These are phyloP conservation scores for Leccinum brunneo-olivaceum DNA, from an alignment of 1,284 basidiomycete species.

Conservation along the genomic window DNA sequence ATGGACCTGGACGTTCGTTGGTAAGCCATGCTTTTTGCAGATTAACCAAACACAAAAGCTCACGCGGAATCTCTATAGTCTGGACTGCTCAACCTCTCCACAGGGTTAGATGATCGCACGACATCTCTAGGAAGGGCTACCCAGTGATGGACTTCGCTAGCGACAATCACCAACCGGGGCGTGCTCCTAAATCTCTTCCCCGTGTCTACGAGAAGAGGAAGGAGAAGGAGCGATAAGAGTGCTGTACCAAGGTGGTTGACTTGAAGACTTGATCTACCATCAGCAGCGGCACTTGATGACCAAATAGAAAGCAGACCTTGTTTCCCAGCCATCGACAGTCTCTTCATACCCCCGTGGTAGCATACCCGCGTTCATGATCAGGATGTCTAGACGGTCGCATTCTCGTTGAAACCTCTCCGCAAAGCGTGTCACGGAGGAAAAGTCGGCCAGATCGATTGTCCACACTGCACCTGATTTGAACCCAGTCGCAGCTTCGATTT, in stretches of 20 bases:
- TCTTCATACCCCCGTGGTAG: neutral
- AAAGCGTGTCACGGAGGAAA: conserved; percentile 15
- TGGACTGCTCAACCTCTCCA: conserved; percentile 27
- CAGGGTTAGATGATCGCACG: conserved; percentile 23
- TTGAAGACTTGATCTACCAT: conserved; percentile 14
- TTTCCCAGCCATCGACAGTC: conserved; percentile 20
- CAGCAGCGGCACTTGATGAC: neutral
- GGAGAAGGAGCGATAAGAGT: conserved; percentile 15
- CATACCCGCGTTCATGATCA: conserved; percentile 21
- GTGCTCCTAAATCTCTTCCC: conserved; percentile 12
- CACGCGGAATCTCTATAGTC: conserved; percentile 27
- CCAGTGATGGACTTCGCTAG: conserved; percentile 25
- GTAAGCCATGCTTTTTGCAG: neutral
- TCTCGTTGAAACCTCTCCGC: conserved; percentile 12
- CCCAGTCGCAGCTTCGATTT: conserved; percentile 9
- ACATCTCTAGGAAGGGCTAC: conserved; percentile 20
- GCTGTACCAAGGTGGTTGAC: conserved; percentile 20
- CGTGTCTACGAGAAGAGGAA: conserved; percentile 14
- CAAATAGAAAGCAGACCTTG: neutral
- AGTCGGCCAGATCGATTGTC: conserved; percentile 16
- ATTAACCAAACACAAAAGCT: neutral
- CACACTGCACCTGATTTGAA: conserved; percentile 7
- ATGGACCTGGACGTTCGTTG: conserved; percentile 13
- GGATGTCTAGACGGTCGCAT: conserved; percentile 13
- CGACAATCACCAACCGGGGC: conserved; percentile 16